A percentile compares a stretch with the other conserved stretches of the same genome.
Conservation (phyloP, 352 stramenopile species). For the Globisporangium parvum region DNA sequence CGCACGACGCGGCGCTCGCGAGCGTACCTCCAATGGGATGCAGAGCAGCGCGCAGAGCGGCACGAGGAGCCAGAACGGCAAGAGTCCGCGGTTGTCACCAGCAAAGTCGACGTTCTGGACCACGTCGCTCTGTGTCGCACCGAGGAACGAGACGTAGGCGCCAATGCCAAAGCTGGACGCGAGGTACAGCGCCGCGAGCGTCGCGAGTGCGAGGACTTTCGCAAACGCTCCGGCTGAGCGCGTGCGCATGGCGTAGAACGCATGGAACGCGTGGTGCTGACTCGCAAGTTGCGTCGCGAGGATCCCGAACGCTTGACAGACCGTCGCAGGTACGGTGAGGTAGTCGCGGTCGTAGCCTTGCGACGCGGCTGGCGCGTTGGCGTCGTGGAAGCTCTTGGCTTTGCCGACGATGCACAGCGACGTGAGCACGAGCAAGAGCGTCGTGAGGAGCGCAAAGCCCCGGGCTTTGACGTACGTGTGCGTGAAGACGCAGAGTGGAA, state of each 20-base stretch:
- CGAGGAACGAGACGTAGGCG: slow-evolving; percentile 48
- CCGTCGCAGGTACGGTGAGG: slow-evolving; percentile 36
- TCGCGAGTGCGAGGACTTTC: slow-evolving; percentile 23
- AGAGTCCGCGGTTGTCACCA: slow-evolving; percentile 18
- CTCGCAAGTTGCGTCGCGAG: slow-evolving; percentile 31
- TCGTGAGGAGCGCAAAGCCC: slow-evolving; percentile 16
- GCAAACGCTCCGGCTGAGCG: slow-evolving; percentile 33
- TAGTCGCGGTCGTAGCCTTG: slow-evolving; percentile 36
- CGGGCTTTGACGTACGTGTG: slow-evolving; percentile 29
- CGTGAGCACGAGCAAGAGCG: slow-evolving; percentile 20
- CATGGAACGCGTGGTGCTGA: slow-evolving; percentile 53
- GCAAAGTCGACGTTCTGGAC: slow-evolving; percentile 42
- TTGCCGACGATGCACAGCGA: slow-evolving; percentile 27
- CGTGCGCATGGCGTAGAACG: slow-evolving; percentile 33
- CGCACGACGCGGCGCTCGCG: background rate
- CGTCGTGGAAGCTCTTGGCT: slow-evolving; percentile 20
- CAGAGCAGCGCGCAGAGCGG: slow-evolving; percentile 32
- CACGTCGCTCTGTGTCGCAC: slow-evolving; percentile 31
- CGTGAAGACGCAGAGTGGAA: slow-evolving; percentile 33
- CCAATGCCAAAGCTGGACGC: slow-evolving; percentile 36
- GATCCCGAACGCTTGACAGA: slow-evolving; percentile 42
- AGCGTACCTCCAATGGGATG: slow-evolving; percentile 41
- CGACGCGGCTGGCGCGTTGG: slow-evolving; percentile 17
- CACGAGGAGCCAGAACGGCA: slow-evolving; percentile 39
- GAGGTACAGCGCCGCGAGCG: slow-evolving; percentile 25